Evolutionary conservation across 1,284 basidiomycete genomes (phyloP), one percentile per base, ranked within the genome.

Genomic region (Trametes hirsuta): DNA sequence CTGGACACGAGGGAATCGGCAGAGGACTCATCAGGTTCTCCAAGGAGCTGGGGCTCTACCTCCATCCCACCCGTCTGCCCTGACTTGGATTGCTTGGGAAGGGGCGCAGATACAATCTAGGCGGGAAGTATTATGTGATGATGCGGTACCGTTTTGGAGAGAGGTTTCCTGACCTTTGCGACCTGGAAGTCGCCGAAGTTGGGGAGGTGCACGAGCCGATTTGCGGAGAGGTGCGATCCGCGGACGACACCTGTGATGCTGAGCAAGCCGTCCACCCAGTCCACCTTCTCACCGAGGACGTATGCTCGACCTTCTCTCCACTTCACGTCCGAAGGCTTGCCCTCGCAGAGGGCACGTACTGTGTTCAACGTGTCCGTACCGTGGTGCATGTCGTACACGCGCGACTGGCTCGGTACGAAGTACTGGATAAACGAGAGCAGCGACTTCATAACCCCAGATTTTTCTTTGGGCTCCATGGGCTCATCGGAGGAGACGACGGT

Each of bases 401-500:
- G 79, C 52, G 81, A 78, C 65, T 95, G 90, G n/a, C 84, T 82
- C 0, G 97, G 97, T 59, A 94, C 92, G 75, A 99, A 99, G 76
- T 99, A 98, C 65, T 90, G 88, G 55, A 96, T 87, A 78, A 98
- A 98, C 1, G 94, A 97, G 8, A 95, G 81, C 1, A 97, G 81
- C 0, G 93, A 96, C 76, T 94, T 95, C 61, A 93, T 77, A 42
- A 94, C 83, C 8, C 84, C 85, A 0, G 82, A 70, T 30, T 88
- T 84, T 30, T 83, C 77, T 72, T 90, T 89, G n/a, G 81, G 69
- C 55, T 88, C 86, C 46, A 85, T 72, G 0, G 72, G 66, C 4
- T 74, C 65, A 11, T 80, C 77, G 0, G 84, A 77, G 34, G 82
- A 76, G 46, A 87, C 76, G 6, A 84, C 80, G 11, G 87, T 80